A percentile compares a stretch with the other conserved stretches of the same genome.
phyloP scores from a whole-genome alignment of 352 stramenopile genomes.

The Halophytophthora batemanensis region DNA sequence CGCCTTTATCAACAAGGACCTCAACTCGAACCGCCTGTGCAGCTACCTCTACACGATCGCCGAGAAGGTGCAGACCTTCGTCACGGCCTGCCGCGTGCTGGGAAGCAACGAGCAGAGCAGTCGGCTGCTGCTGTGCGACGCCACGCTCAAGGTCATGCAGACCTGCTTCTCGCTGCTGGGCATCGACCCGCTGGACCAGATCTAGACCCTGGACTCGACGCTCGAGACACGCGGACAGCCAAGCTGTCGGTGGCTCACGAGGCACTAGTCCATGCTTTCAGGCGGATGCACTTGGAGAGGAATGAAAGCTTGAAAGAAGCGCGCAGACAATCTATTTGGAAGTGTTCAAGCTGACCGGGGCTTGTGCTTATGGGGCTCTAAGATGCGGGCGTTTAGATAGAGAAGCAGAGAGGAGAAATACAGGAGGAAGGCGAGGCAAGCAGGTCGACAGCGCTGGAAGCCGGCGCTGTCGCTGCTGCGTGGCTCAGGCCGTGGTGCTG shows the following conservation, averaged over 20 bases:
- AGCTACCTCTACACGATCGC: conserved; percentile 97
- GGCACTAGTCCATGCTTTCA: too few relatives aligned
- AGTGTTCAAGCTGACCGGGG: background rate
- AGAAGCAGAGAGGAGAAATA: background rate
- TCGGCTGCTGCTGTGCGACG: conserved; percentile 95
- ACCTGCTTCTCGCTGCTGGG: conserved; percentile 92
- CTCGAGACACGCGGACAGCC: too few relatives aligned
- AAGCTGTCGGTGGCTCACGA: too few relatives aligned
- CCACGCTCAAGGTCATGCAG: conserved; percentile 95
- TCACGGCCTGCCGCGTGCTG: conserved; percentile 97
- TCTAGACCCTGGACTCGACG: conserved; percentile 58
- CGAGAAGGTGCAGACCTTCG: conserved; percentile 97
- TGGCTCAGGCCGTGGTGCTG: conserved; percentile 33
- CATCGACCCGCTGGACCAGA: conserved; percentile 92
- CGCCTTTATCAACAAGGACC: conserved; percentile 91
- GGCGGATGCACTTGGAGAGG: too few relatives aligned
- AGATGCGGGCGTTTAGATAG: conserved; percentile 1
- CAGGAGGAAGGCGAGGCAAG: too few relatives aligned
- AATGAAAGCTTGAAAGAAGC: too few relatives aligned
- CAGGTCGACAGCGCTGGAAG: too few relatives aligned
- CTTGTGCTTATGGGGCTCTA: background rate
- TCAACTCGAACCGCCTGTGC: conserved; percentile 97
- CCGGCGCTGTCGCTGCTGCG: too few relatives aligned
- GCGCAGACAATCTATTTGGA: background rate
- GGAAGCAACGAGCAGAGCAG: conserved; percentile 93